Percentiles rank a stretch among this genome's conserved stretches.
These are phyloP conservation scores for Sphenostylis stenocarpa DNA, from an alignment of 306 rosid species.

Conservation along the genomic window DNA sequence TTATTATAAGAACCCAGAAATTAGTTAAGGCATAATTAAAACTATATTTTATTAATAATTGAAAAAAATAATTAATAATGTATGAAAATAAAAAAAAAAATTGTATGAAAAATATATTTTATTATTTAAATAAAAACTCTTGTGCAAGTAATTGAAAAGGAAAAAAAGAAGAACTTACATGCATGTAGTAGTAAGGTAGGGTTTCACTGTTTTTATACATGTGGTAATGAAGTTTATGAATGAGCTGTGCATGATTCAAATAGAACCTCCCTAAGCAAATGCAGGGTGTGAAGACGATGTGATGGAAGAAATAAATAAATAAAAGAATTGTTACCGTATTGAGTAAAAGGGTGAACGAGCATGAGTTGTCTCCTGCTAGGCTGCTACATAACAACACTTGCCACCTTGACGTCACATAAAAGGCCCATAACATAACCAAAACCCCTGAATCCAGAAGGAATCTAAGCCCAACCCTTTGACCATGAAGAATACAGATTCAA, in stretches of 20 bases:
- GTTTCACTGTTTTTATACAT: neutral
- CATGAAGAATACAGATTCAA: neutral
- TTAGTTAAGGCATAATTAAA: no score
- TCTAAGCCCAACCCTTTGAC: slow-evolving; percentile 20
- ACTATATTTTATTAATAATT: no score
- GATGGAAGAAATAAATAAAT: neutral
- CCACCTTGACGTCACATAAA: slow-evolving; percentile 19
- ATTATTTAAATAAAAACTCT: no score
- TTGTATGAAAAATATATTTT: no score
- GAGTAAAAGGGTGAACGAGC: neutral
- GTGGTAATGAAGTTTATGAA: slow-evolving; percentile 14
- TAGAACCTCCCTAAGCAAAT: slow-evolving; percentile 2
- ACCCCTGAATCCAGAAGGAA: neutral
- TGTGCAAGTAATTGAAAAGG: no score
- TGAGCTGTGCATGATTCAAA: slow-evolving; percentile 13
- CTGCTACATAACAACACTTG: neutral
- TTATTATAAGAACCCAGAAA: no score
- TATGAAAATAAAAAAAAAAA: no score
- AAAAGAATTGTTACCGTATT: neutral
- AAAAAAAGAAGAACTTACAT: neutral
- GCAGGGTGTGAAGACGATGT: slow-evolving; percentile 17
- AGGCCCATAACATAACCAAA: neutral
- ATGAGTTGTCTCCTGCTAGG: slow-evolving; percentile 35
- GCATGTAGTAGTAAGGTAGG: neutral
- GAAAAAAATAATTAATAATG: no score